These are phyloP conservation scores for Nevesoporus exiguus DNA, from an alignment of 768 basidiomycete species.

Conservation along the genomic window DNA sequence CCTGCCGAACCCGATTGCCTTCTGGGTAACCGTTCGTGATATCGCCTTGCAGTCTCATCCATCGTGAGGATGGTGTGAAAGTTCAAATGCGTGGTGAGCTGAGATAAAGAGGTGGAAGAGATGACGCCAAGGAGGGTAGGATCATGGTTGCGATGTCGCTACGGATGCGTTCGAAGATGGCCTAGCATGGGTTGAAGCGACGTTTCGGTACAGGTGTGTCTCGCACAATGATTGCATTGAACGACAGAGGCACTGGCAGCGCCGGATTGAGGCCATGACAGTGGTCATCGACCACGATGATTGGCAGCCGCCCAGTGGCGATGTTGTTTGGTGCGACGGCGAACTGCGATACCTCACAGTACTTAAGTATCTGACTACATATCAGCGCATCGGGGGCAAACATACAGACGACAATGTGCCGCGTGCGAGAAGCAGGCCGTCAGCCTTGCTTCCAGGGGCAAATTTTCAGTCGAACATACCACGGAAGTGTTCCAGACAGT, in stretches of 20 bases:
- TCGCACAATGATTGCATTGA: slow-evolving; percentile 34
- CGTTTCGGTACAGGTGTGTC: too few relatives aligned
- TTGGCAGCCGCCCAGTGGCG: slow-evolving; percentile 24
- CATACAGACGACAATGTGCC: slow-evolving; percentile 35
- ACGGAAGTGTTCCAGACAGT: slow-evolving; percentile 60
- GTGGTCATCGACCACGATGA: slow-evolving; percentile 18
- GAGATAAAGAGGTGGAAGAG: slow-evolving; percentile 20
- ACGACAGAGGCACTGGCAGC: slow-evolving; percentile 22
- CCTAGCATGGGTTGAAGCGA: slow-evolving; percentile 10
- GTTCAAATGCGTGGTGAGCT: slow-evolving; percentile 26
- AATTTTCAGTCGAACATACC: slow-evolving; percentile 43
- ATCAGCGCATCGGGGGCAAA: slow-evolving; percentile 28
- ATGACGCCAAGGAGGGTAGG: slow-evolving; percentile 25
- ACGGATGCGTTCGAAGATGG: slow-evolving; percentile 16
- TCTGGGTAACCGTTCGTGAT: slow-evolving; percentile 29
- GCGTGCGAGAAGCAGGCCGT: slow-evolving; percentile 51
- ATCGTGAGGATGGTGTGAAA: slow-evolving; percentile 12
- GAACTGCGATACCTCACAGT: slow-evolving; percentile 7
- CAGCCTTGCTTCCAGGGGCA: slow-evolving; percentile 41
- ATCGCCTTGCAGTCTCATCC: slow-evolving; percentile 5
- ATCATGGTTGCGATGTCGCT: slow-evolving; percentile 26
- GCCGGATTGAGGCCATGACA: slow-evolving; percentile 13
- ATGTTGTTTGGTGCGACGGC: slow-evolving; percentile 18
- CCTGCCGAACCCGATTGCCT: slow-evolving; percentile 1
- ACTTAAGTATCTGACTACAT: slow-evolving; percentile 22